phyloP scores from a whole-genome alignment of 148 eudicot species.

The Bassia scoparia region DNA sequence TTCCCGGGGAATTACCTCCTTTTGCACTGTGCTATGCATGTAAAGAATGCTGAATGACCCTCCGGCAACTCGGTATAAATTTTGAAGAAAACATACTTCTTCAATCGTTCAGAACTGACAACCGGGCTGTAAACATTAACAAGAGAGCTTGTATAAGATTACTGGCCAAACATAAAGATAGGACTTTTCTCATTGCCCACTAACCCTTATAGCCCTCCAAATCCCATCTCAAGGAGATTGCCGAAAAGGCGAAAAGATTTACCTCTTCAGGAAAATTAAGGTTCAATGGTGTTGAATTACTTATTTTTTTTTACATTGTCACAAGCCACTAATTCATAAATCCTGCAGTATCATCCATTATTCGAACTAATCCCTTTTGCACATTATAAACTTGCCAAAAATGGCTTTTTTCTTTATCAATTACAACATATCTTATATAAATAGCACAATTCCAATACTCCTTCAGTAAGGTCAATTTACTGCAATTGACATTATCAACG shows the following conservation, averaged over 20 bases:
- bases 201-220: too few relatives aligned
- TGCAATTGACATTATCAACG: too few relatives aligned
- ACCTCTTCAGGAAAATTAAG: too few relatives aligned
- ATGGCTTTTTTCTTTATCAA: too few relatives aligned
- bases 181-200: too few relatives aligned
- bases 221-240: too few relatives aligned
- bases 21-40: constrained; percentile 80
- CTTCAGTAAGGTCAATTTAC: too few relatives aligned
- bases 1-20: constrained; percentile 87
- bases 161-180: background rate
- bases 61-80: constrained; percentile 65
- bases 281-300: too few relatives aligned
- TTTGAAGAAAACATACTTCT: constrained; percentile 71
- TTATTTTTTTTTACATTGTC: background rate
- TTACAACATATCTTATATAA: too few relatives aligned
- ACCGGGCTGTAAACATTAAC: constrained; percentile 54
- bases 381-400: background rate
- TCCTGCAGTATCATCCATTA: background rate
- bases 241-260: too few relatives aligned
- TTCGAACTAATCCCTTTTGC: too few relatives aligned
- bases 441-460: too few relatives aligned
- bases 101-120: constrained; percentile 65
- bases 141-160: background rate
- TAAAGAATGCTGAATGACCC: constrained; percentile 76
- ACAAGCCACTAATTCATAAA: background rate